A percentile compares a stretch with the other conserved stretches of the same genome.
These are phyloP conservation scores for Fusarium falciforme DNA, from an alignment of 2,329 filamentous ascomycete species.

Conservation along the genomic window DNA sequence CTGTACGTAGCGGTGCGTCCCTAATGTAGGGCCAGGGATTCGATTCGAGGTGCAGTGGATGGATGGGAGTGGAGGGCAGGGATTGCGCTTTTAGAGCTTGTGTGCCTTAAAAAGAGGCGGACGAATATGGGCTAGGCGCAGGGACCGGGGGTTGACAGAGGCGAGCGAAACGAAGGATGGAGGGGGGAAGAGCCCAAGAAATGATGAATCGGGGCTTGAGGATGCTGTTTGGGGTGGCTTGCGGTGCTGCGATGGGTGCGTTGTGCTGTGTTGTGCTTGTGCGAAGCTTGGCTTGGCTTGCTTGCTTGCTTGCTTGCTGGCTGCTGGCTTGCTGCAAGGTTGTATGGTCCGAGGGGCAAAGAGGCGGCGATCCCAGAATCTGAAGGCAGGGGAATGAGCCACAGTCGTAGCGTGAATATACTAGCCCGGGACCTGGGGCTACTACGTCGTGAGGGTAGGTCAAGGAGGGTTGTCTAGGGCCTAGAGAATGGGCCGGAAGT, in stretches of 20 bases:
- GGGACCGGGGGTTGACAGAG: constrained; percentile 18
- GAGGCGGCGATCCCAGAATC: constrained; percentile 9
- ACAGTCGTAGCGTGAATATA: constrained; percentile 7
- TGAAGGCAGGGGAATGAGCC: constrained; percentile 17
- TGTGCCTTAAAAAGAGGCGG: constrained; percentile 11
- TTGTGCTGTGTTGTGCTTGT: background rate
- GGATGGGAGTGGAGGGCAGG: constrained; percentile 12
- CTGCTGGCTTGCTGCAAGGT: background rate
- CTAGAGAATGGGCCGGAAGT: constrained; percentile 7
- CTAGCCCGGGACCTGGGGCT: constrained; percentile 2
- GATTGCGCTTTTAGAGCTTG: background rate
- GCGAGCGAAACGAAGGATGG: background rate
- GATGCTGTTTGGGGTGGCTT: constrained; percentile 5
- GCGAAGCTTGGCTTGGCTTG: background rate
- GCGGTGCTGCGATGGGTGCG: background rate
- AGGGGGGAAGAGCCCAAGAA: background rate
- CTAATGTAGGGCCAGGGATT: background rate
- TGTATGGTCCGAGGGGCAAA: constrained; percentile 5
- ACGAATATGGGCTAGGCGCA: constrained; percentile 20
- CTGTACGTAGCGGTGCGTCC: background rate
- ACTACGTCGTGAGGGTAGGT: background rate
- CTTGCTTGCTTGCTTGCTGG: background rate
- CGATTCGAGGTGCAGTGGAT: background rate
- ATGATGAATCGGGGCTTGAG: constrained; percentile 4
- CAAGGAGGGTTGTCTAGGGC: constrained; percentile 7